Base-by-base conservation (phyloP, 192 early-diverging fungal genomes). In the Funneliformis mosseae region DNA sequence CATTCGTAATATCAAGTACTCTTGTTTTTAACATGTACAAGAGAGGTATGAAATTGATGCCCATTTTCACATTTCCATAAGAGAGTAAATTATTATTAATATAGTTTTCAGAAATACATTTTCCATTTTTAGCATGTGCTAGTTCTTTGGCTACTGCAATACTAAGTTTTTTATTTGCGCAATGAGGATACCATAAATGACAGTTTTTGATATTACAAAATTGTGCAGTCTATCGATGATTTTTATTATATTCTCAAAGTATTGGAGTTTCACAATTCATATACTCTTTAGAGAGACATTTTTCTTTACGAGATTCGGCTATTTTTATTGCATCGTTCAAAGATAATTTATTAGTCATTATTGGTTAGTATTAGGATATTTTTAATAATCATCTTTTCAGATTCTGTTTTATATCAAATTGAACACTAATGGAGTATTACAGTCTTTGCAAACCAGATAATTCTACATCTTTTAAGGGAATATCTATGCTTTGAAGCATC, bases 131-230 rank as follows among this genome's bases (percentile, higher is more conserved):
- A 2, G 38, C 38, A 41, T 71, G 18, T 71, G 69, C 69, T 3
- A 71, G 12, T 71, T 71, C 27, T 39, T 59, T 5, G 28, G 72
- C 46, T 45, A 50, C 43, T n/a, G 18, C 4, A 74, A 74, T 41
- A 16, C 42, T 74, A 74, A 74, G 48, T 9, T 59, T 74, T 59
- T 28, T 59, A 74, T 74, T 10, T 55, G 46, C 46, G 18, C 73
- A 74, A 48, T 74, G 2, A 48, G 73, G 73, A 59, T 48, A 71
- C 73, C 48, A 74, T 23, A 7, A 23, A 33, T 59, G 8, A 23
- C 11, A 9, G 23, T 74, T 74, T 74, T 48, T 74, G 46, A 41
- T 74, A 74, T 1, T 12, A 66, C 23, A 5, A 38, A 66, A 38
- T 7, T 10, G 12, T 12, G n/a, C 63, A 66, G 23, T 28, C 63